Evolutionary conservation across 2,329 filamentous ascomycete species (phyloP).

Genomic region (Camptophora hylomeconis): DNA sequence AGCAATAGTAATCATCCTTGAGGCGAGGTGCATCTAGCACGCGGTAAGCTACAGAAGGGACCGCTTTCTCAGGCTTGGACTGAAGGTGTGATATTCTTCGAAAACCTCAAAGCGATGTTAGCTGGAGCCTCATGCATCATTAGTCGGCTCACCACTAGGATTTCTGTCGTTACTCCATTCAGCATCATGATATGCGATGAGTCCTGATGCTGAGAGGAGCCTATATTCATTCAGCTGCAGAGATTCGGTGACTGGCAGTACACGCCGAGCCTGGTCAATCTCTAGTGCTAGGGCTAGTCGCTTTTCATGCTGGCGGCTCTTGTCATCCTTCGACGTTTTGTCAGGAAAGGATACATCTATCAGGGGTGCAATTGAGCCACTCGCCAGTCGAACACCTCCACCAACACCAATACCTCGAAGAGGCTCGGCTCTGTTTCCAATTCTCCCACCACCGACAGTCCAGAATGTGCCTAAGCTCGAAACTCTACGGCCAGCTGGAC

Average conservation of each 20-base stretch:
- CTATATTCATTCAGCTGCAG: too few species aligned
- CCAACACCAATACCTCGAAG: constrained; percentile 44
- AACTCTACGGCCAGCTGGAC: constrained; percentile 24
- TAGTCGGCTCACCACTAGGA: too few species aligned
- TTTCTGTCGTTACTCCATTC: too few species aligned
- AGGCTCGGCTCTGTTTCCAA: constrained; percentile 37
- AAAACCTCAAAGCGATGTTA: too few species aligned
- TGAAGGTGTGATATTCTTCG: neutral
- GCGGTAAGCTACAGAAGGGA: constrained; percentile 67
- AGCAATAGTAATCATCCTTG: constrained; percentile 95
- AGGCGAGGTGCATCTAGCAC: constrained; percentile 79
- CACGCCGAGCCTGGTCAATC: constrained; percentile 55
- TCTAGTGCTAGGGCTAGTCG: constrained; percentile 69
- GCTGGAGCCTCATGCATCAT: constrained; percentile 5
- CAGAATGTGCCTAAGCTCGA: constrained; percentile 60
- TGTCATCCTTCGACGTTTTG: constrained; percentile 40
- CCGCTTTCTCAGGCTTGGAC: constrained; percentile 24
- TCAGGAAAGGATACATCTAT: constrained; percentile 45
- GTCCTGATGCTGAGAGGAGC: too few species aligned
- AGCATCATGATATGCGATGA: too few species aligned
- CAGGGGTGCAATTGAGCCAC: constrained; percentile 58
- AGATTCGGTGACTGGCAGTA: constrained; percentile 53
- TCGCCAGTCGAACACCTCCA: constrained; percentile 50
- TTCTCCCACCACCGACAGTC: constrained; percentile 62
- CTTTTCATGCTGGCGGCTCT: constrained; percentile 55